These are phyloP conservation scores for Diaporthe destruens DNA, from an alignment of 2,329 filamentous ascomycete species.

Conservation along the genomic window DNA sequence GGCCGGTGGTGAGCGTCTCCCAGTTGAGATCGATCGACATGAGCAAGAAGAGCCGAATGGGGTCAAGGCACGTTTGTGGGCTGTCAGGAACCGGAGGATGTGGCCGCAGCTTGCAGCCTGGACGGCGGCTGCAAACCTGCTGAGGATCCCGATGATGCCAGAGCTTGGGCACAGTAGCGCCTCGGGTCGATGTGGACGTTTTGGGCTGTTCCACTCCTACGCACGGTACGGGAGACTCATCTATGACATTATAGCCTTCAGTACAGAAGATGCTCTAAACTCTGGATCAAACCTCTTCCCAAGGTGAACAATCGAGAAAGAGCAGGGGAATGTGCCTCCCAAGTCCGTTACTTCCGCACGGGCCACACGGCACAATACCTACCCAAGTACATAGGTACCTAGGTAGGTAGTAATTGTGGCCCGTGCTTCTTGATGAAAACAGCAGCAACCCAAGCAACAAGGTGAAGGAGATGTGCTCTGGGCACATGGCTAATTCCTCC, in stretches of 20 bases:
- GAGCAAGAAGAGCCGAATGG: background rate
- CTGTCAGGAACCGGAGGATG: background rate
- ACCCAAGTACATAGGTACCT: no score
- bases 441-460: background rate
- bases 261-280: no score
- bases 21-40: slow-evolving; percentile 99
- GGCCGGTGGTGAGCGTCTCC: slow-evolving; percentile 89
- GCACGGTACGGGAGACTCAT: background rate
- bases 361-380: background rate
- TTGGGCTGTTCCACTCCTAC: background rate
- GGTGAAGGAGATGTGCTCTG: background rate
- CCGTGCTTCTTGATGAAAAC: background rate
- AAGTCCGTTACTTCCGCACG: background rate
- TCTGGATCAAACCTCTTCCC: background rate
- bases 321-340: background rate
- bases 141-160: background rate
- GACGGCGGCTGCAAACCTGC: background rate
- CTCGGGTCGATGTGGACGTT: background rate
- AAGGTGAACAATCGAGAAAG: background rate
- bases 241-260: background rate
- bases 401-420: background rate
- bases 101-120: background rate
- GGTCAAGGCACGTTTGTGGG: background rate
- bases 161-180: slow-evolving; percentile 7
- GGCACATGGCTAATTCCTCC: background rate